Percentiles rank a stretch among this genome's conserved stretches.
phyloP scores from a whole-genome alignment of 805 yeast genomes.

The Saturnispora sanitii region DNA sequence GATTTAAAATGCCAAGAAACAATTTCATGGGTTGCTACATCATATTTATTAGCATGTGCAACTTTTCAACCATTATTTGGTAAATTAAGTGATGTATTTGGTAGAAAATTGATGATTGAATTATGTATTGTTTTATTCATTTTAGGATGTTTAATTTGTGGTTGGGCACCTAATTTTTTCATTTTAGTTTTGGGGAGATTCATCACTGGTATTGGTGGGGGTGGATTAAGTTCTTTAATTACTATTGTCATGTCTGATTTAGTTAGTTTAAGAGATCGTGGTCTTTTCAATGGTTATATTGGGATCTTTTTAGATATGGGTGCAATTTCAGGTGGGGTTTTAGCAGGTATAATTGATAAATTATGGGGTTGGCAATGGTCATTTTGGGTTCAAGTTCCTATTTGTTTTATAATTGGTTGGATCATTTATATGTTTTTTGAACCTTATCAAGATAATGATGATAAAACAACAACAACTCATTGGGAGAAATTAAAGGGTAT shows the following conservation, averaged over 20 bases:
- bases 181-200: constrained; percentile 46
- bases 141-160: constrained; percentile 34
- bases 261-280: constrained; percentile 65
- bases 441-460: constrained; percentile 22
- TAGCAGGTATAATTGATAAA: constrained; percentile 47
- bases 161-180: constrained; percentile 31
- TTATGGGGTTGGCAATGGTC: constrained; percentile 58
- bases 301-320: constrained; percentile 71
- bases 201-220: constrained; percentile 80
- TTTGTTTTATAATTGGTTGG: constrained; percentile 33
- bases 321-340: constrained; percentile 56
- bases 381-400: constrained; percentile 41
- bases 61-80: constrained; percentile 48
- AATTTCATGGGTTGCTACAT: constrained; percentile 32
- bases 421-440: constrained; percentile 21
- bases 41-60: constrained; percentile 32
- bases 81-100: constrained; percentile 42
- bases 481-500: constrained; percentile 44
- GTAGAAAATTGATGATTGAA: constrained; percentile 32
- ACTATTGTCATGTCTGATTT: constrained; percentile 70
- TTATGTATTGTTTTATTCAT: constrained; percentile 26
- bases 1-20: constrained; percentile 36
- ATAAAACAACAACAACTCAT: constrained; percentile 18
- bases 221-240: constrained; percentile 67
- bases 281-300: constrained; percentile 71